These are phyloP conservation scores for Ilex asprella DNA, from an alignment of 257 asterid genomes.

Conservation along the genomic window DNA sequence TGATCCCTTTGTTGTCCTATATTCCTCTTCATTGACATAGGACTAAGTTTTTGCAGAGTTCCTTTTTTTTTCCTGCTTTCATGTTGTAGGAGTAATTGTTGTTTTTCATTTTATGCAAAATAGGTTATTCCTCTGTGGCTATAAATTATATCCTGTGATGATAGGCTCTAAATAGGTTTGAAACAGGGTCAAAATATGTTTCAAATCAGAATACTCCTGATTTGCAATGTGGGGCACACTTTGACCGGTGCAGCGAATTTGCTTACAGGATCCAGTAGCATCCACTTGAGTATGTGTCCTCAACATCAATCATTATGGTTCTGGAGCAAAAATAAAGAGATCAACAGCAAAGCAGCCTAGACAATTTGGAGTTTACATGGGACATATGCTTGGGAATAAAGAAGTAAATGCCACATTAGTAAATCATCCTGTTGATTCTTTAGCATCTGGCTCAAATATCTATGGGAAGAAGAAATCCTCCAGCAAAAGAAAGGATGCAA, in stretches of 20 bases:
- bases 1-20: too few relatives aligned
- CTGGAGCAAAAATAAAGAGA: constrained; percentile 89
- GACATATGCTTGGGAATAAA: constrained; percentile 15
- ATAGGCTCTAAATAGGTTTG: too few relatives aligned
- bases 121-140: too few relatives aligned
- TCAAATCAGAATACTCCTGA: not conserved
- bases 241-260: not conserved
- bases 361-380: constrained; percentile 29
- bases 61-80: too few relatives aligned
- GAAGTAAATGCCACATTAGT: constrained; percentile 34
- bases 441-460: constrained; percentile 43
- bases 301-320: constrained; percentile 30
- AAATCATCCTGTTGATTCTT: constrained; percentile 64
- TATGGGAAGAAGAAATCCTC: constrained; percentile 24
- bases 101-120: too few relatives aligned
- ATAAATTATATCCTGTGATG: too few relatives aligned
- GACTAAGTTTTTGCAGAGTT: too few relatives aligned
- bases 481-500: constrained; percentile 29
- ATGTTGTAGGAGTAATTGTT: too few relatives aligned
- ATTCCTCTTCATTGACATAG: too few relatives aligned
- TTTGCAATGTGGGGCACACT: not conserved
- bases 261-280: constrained; percentile 51
- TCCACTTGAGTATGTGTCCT: constrained; percentile 32
- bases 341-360: constrained; percentile 39
- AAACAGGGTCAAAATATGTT: too few relatives aligned